These are phyloP conservation scores for Chaetomium globosum DNA, from an alignment of 2,329 filamentous ascomycete species.

Conservation along the genomic window DNA sequence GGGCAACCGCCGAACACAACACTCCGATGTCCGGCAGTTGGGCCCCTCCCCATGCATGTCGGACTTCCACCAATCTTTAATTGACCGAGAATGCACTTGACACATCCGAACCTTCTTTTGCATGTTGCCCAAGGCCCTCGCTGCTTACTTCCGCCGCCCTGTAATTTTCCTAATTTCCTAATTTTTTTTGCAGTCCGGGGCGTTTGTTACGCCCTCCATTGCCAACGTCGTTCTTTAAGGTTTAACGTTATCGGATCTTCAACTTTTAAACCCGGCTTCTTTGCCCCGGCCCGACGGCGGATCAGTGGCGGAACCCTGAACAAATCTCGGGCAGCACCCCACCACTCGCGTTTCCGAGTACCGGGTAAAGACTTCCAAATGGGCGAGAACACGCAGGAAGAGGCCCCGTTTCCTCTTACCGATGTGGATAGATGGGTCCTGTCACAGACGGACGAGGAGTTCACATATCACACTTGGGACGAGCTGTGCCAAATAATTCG, in stretches of 20 bases:
- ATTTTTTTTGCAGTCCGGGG: not conserved
- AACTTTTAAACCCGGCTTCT: not conserved
- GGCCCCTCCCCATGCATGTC: not conserved
- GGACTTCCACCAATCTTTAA: not conserved
- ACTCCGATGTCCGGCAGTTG: conserved; percentile 26
- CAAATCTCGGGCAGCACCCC: conserved; percentile 19
- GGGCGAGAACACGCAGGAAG: conserved; percentile 39
- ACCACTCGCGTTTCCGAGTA: conserved; percentile 10
- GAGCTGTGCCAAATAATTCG: conserved; percentile 69
- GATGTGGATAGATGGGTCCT: conserved; percentile 61
- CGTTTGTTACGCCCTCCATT: not conserved
- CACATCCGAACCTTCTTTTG: not conserved
- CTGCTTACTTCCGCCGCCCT: conserved; percentile 6
- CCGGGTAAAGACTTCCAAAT: conserved; percentile 34
- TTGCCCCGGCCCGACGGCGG: conserved; percentile 10
- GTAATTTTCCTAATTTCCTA: not conserved
- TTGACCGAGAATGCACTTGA: not conserved
- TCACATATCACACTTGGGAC: conserved; percentile 71
- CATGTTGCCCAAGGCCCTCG: not conserved
- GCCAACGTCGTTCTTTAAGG: not conserved
- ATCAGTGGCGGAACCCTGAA: conserved; percentile 25
- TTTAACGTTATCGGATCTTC: not conserved
- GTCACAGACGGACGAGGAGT: conserved; percentile 69
- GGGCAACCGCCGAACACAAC: not conserved
- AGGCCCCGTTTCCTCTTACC: conserved; percentile 61